Base-by-base conservation (phyloP, 164 flowering plant species). In the Stephania yunnanensis region DNA sequence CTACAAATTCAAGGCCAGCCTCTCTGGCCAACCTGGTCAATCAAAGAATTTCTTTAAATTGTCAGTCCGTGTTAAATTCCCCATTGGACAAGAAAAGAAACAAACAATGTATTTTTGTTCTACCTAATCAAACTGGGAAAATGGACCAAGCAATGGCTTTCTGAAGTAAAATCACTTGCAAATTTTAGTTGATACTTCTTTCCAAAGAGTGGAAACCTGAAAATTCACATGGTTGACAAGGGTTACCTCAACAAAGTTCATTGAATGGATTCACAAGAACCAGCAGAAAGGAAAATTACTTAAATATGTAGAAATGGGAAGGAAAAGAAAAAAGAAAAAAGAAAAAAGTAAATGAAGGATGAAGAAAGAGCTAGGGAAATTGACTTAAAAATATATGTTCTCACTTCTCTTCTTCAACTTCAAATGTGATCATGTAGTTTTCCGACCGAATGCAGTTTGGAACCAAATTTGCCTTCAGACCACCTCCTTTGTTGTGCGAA, bases 391-490 rank as follows among this genome's bases (percentile, higher is more conserved):
- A 17, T 52, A 15, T 55, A 11, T 25, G 36, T 65, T 72, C 70
- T 71, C 90, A 95, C 99, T 93, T 95, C 82, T 95, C 99, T 84
- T 95, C 99, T 83, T 93, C 98, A 68, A 91, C 91, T 87, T 93
- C 97, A 81, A 95, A 95, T 72, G 97, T 91, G 82, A 95, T 95
- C 87, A 92, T 82, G 81, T 94, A 95, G 83, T 81, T 91, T 82
- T 94, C 99, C 46, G 99, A 89, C 53, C 98, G 82, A 80, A 95
- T 89, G 86, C 94, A 93, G 77, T 87, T 95, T 42, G 98, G 97
- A 79, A 93, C 88, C 78, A 87, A 74, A 75, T 86, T 91, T 5
- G 90, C 88, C 89, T 92, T 95, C 92, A 90, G 84, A 75, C 88
- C 82, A 76, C 86, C 77, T 66, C 89, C 84, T 80, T 79, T 92